Evolutionary conservation across 169 alveolate genomes (phyloP).

Genomic region (Plasmodium berghei): DNA sequence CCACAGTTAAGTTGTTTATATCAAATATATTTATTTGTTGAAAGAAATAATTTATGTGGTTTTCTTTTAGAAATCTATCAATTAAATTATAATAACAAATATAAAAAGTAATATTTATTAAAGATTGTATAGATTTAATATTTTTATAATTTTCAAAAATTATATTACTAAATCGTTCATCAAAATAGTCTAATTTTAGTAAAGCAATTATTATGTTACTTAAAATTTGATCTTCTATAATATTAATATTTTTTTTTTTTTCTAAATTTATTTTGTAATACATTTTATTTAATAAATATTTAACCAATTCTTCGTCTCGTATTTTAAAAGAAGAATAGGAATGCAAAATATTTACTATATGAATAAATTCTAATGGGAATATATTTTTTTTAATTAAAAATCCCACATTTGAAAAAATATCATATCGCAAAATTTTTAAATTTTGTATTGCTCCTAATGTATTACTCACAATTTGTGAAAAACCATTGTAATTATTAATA

Average conservation of each 20-base stretch:
- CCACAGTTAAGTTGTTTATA: constrained; percentile 16
- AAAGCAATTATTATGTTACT: constrained; percentile 48
- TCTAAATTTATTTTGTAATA: neutral
- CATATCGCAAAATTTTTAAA: constrained; percentile 31
- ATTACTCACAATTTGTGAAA: constrained; percentile 54
- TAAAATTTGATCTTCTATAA: constrained; percentile 31
- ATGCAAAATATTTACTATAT: constrained; percentile 49
- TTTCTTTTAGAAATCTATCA: neutral
- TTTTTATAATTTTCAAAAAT: constrained; percentile 41
- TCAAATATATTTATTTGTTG: constrained; percentile 12
- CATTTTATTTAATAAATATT: constrained; percentile 14
- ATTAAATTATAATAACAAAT: constrained; percentile 47
- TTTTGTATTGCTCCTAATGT: constrained; percentile 66
- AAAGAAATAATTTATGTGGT: constrained; percentile 32
- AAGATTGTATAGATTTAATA: constrained; percentile 31
- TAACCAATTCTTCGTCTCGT: constrained; percentile 8
- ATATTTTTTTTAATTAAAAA: constrained; percentile 19
- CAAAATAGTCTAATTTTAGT: constrained; percentile 43
- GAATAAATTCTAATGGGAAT: constrained; percentile 13
- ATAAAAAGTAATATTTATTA: constrained; percentile 68
- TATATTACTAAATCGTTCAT: constrained; percentile 18
- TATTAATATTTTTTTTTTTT: neutral
- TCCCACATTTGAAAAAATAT: constrained; percentile 13
- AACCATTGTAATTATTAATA: constrained; percentile 3
- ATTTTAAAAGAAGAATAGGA: constrained; percentile 64